phyloP scores from a whole-genome alignment of 805 yeast genomes.

The Kockiozyma suomiensis region DNA sequence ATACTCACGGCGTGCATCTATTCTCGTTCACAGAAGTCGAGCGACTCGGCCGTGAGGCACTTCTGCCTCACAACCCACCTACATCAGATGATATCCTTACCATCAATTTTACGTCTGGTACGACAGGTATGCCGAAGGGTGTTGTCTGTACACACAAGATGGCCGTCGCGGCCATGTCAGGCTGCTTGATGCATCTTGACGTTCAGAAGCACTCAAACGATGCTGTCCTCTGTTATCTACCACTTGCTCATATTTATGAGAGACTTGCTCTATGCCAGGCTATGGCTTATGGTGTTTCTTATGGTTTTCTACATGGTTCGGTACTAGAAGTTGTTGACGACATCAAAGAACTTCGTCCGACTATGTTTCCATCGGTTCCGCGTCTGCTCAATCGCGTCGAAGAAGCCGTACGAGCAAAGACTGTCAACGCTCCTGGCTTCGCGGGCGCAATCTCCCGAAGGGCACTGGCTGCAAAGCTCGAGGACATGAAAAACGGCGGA shows the following conservation, averaged over 20 bases:
- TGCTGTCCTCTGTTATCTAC: conserved; percentile 48
- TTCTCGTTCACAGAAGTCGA: conserved; percentile 40
- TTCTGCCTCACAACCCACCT: conserved; percentile 53
- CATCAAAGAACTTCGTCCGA: conserved; percentile 57
- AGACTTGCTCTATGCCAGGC: conserved; percentile 50
- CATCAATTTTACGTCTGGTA: conserved; percentile 73
- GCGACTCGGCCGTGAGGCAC: conserved; percentile 50
- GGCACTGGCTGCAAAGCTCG: conserved; percentile 50
- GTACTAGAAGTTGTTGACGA: conserved; percentile 61
- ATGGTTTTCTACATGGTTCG: conserved; percentile 60
- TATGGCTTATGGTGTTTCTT: conserved; percentile 51
- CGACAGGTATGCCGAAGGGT: conserved; percentile 79
- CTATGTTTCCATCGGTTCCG: conserved; percentile 60
- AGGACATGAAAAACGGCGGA: conserved; percentile 43
- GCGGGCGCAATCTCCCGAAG: conserved; percentile 48
- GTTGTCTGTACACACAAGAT: conserved; percentile 58
- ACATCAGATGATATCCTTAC: conserved; percentile 58
- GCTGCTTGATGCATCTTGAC: conserved; percentile 1
- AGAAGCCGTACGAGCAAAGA: conserved; percentile 57
- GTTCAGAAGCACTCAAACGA: conserved; percentile 44
- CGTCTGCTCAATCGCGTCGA: conserved; percentile 65
- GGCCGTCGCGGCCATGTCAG: conserved; percentile 28
- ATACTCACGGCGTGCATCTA: conserved; percentile 12
- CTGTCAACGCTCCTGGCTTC: conserved; percentile 49
- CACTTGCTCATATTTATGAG: conserved; percentile 63